Conservation (phyloP, 768 basidiomycete species). For the Porphyrellus cyaneotinctus region DNA sequence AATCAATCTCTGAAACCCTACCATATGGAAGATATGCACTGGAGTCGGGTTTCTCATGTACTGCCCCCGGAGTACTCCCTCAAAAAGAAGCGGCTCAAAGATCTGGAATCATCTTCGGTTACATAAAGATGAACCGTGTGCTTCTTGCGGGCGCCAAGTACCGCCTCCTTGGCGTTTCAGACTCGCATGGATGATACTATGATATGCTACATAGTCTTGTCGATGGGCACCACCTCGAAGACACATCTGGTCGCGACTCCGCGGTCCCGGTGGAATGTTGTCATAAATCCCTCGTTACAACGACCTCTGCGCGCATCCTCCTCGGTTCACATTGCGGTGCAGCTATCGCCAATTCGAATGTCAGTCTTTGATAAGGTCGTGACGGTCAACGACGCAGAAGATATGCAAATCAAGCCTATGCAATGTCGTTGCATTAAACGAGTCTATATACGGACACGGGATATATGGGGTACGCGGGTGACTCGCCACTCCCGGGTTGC, state of each 20-base stretch:
- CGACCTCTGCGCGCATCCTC: neutral
- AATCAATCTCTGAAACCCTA: neutral
- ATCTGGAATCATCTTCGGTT: neutral
- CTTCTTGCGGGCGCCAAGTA: neutral
- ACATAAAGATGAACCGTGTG: neutral
- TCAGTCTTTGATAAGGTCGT: neutral
- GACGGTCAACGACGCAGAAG: no score
- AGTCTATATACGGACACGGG: no score
- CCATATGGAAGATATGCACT: neutral
- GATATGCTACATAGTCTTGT: neutral
- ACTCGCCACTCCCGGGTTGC: no score
- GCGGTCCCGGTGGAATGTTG: neutral
- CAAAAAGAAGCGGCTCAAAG: neutral
- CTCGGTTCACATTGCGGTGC: neutral
- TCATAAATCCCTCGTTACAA: neutral
- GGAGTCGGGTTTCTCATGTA: neutral
- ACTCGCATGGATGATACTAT: neutral
- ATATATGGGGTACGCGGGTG: no score
- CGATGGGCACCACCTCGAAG: neutral
- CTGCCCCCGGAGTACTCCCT: neutral
- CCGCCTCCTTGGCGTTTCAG: slow-evolving; percentile 10
- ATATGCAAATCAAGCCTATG: no score
- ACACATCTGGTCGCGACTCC: neutral
- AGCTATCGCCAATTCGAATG: neutral
- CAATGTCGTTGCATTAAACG: no score